Percentiles rank a stretch among this genome's conserved stretches.
Evolutionary conservation across 192 early-diverging fungal species (phyloP).

Genomic region (Backusella morwellensis): DNA sequence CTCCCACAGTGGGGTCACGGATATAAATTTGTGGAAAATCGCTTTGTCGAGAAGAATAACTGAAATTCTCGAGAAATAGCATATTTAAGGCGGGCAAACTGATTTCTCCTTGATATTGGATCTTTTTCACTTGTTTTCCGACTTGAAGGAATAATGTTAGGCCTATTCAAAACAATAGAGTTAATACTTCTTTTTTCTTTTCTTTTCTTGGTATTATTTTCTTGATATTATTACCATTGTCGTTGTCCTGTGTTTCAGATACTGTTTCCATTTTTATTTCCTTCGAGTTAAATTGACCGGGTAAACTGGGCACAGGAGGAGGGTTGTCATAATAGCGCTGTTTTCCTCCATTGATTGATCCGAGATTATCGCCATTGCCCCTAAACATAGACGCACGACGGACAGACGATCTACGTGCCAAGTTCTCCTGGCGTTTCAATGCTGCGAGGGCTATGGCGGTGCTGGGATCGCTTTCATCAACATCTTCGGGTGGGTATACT

Average conservation of each 20-base stretch:
- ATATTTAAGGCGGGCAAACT: slow-evolving; percentile 60
- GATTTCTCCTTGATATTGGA: slow-evolving; percentile 47
- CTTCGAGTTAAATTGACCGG: neutral
- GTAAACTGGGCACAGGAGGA: slow-evolving; percentile 23
- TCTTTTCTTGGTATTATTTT: too few relatives aligned
- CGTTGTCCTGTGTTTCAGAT: neutral
- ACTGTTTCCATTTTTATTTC: neutral
- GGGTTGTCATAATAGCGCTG: slow-evolving; percentile 1
- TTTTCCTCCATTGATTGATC: neutral
- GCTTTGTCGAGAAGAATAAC: slow-evolving; percentile 57
- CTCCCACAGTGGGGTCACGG: slow-evolving; percentile 48
- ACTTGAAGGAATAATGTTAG: slow-evolving; percentile 57
- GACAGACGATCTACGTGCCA: slow-evolving; percentile 37
- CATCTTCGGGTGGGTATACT: slow-evolving; percentile 2
- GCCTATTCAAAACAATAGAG: neutral
- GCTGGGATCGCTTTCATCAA: slow-evolving; percentile 36
- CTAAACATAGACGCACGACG: slow-evolving; percentile 33
- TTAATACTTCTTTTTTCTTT: neutral
- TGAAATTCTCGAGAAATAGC: slow-evolving; percentile 75
- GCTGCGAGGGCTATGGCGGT: slow-evolving; percentile 38
- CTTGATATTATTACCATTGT: neutral
- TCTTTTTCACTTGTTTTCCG: slow-evolving; percentile 60
- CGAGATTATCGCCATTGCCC: neutral
- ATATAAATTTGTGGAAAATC: slow-evolving; percentile 72
- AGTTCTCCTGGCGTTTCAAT: slow-evolving; percentile 37